Evolutionary conservation across 768 basidiomycete genomes (phyloP).

Genomic region (Suillus plorans): DNA sequence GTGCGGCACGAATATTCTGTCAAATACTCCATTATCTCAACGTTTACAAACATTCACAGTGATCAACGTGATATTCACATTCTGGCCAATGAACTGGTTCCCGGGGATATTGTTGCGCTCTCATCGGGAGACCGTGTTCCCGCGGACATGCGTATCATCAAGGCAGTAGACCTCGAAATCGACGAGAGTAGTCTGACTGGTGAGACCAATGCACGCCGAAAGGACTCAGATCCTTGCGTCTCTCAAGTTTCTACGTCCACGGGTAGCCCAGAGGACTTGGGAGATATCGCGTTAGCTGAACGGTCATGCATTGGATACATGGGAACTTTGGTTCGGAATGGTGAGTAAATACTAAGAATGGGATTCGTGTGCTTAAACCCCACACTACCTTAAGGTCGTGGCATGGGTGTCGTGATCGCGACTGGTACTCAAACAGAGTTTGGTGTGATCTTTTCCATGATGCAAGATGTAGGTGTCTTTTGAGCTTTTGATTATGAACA

Average conservation of each 20-base stretch:
- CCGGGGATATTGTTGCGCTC: slow-evolving; percentile 90
- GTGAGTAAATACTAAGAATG: slow-evolving; percentile 36
- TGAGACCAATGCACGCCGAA: slow-evolving; percentile 80
- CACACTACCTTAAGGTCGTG: slow-evolving; percentile 54
- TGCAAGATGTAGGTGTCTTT: slow-evolving; percentile 76
- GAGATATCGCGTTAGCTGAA: slow-evolving; percentile 68
- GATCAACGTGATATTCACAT: slow-evolving; percentile 67
- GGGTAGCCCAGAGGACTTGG: slow-evolving; percentile 4
- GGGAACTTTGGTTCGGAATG: slow-evolving; percentile 93
- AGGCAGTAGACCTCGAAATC: slow-evolving; percentile 85
- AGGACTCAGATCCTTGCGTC: slow-evolving; percentile 56
- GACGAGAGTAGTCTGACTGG: slow-evolving; percentile 96
- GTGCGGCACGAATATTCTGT: slow-evolving; percentile 19
- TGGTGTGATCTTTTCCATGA: slow-evolving; percentile 95
- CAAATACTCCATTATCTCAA: background rate
- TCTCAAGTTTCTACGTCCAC: slow-evolving; percentile 34
- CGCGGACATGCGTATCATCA: slow-evolving; percentile 83
- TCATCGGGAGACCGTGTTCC: slow-evolving; percentile 91
- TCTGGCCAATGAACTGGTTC: slow-evolving; percentile 97
- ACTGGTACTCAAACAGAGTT: slow-evolving; percentile 89
- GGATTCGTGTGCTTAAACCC: background rate
- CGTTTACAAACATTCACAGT: slow-evolving; percentile 11
- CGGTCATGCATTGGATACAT: slow-evolving; percentile 89
- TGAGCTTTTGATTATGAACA: background rate
- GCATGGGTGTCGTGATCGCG: slow-evolving; percentile 83